A percentile compares a stretch with the other conserved stretches of the same genome.
Evolutionary conservation across 441 rosid genomes (phyloP).

Genomic region (Melianthus villosus): DNA sequence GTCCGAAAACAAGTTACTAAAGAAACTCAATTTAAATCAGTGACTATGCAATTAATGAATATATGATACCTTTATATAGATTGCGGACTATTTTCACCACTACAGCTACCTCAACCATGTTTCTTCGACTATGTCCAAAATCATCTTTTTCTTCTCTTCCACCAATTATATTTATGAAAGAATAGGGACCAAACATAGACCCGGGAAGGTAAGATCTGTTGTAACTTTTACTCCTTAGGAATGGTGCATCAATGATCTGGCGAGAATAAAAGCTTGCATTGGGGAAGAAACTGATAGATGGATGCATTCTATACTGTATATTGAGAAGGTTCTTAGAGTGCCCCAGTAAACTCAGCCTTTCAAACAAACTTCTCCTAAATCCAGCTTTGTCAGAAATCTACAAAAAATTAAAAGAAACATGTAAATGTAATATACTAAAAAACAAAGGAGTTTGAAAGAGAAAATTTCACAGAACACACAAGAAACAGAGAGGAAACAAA

Average conservation of each 20-base stretch:
- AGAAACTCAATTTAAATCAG: neutral
- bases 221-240: neutral
- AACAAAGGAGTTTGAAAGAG: neutral
- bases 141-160: constrained; percentile 3
- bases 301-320: constrained; percentile 8
- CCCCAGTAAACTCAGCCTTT: constrained; percentile 2
- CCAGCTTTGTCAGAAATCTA: constrained; percentile 8
- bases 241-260: constrained; percentile 3
- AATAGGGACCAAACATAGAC: constrained; percentile 7
- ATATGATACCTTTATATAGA: neutral
- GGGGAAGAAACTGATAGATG: constrained; percentile 4
- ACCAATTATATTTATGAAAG: constrained; percentile 5
- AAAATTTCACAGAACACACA: neutral
- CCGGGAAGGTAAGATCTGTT: neutral
- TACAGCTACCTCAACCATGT: constrained; percentile 6
- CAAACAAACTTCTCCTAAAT: constrained; percentile 7
- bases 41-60: neutral
- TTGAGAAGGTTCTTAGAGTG: constrained; percentile 5
- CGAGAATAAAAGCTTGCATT: constrained; percentile 1
- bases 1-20: neutral
- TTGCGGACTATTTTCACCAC: constrained; percentile 4
- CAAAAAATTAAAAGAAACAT: neutral
- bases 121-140: constrained; percentile 4
- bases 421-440: no score
- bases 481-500: neutral